Evolutionary conservation across 306 rosid species (phyloP).

Genomic region (Cicer bijugum): DNA sequence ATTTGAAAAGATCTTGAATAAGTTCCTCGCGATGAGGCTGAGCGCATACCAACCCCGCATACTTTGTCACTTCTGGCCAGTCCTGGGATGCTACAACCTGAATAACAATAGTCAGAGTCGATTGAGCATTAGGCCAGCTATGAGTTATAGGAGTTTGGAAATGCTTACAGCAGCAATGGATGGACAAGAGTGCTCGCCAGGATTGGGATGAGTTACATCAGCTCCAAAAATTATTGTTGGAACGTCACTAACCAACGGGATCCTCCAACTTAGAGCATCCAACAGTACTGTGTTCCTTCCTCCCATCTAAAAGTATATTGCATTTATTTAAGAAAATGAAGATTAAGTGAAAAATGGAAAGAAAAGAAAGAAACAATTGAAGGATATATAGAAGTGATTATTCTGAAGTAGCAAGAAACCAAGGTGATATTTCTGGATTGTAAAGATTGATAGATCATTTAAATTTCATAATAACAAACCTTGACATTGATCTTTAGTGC

Average conservation of each 20-base stretch:
- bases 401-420: not conserved
- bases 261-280: slow-evolving; percentile 73
- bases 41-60: slow-evolving; percentile 81
- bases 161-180: slow-evolving; percentile 76
- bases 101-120: slow-evolving; percentile 38
- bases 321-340: slow-evolving; percentile 31
- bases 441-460: not conserved
- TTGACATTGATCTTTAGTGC: slow-evolving; percentile 70
- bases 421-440: not conserved
- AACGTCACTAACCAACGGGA: slow-evolving; percentile 79
- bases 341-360: slow-evolving; percentile 3
- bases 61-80: slow-evolving; percentile 86
- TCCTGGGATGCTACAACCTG: slow-evolving; percentile 92
- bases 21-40: slow-evolving; percentile 82
- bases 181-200: slow-evolving; percentile 71
- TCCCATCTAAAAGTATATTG: slow-evolving; percentile 57
- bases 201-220: slow-evolving; percentile 80
- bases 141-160: slow-evolving; percentile 23
- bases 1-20: slow-evolving; percentile 75
- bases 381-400: not conserved
- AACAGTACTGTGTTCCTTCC: slow-evolving; percentile 82
- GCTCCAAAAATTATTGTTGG: slow-evolving; percentile 87
- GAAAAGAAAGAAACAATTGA: too few relatives aligned
- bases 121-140: slow-evolving; percentile 18
- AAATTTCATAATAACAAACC: slow-evolving; percentile 46